Evolutionary conservation across 2,329 filamentous ascomycete genomes (phyloP).

Genomic region (Pseudogymnoascus sp.): DNA sequence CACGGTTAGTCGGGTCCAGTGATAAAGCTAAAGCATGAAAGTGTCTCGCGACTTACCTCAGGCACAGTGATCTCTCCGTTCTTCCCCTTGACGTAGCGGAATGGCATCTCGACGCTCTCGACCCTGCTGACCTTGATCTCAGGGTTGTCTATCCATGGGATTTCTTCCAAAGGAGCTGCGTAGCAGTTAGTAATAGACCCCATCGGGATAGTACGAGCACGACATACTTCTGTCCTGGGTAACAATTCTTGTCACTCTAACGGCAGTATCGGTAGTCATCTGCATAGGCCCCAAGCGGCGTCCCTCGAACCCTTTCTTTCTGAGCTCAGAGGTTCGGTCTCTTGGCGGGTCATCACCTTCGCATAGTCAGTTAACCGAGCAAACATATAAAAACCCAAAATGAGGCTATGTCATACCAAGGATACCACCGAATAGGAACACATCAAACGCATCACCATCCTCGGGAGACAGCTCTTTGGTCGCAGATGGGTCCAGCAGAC

Average conservation of each 20-base stretch:
- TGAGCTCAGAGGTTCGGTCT: conserved; percentile 91
- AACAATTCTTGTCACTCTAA: conserved; percentile 84
- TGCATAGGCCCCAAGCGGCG: conserved; percentile 84
- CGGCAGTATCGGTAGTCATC: conserved; percentile 98
- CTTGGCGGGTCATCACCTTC: conserved; percentile 86
- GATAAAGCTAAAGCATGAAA: not conserved
- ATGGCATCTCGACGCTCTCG: conserved; percentile 96
- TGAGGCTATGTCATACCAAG: conserved; percentile 53
- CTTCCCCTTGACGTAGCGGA: conserved; percentile 78
- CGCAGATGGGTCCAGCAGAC: conserved; percentile 82
- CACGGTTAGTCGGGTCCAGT: conserved; percentile 17
- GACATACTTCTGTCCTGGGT: conserved; percentile 71
- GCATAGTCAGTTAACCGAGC: conserved; percentile 17
- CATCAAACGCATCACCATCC: conserved; percentile 76
- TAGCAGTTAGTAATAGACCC: conserved; percentile 5
- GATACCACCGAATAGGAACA: conserved; percentile 94
- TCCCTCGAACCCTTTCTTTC: conserved; percentile 86
- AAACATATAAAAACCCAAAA: not conserved
- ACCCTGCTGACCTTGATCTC: conserved; percentile 85
- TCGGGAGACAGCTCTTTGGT: conserved; percentile 72
- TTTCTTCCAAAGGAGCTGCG: conserved; percentile 66
- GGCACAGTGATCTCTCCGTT: conserved; percentile 85
- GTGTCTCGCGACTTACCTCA: conserved; percentile 48
- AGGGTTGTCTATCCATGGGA: conserved; percentile 79
- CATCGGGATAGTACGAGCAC: not conserved